These are phyloP conservation scores for Dorcoceras hygrometricum DNA, from an alignment of 257 asterid genomes.

Conservation along the genomic window DNA sequence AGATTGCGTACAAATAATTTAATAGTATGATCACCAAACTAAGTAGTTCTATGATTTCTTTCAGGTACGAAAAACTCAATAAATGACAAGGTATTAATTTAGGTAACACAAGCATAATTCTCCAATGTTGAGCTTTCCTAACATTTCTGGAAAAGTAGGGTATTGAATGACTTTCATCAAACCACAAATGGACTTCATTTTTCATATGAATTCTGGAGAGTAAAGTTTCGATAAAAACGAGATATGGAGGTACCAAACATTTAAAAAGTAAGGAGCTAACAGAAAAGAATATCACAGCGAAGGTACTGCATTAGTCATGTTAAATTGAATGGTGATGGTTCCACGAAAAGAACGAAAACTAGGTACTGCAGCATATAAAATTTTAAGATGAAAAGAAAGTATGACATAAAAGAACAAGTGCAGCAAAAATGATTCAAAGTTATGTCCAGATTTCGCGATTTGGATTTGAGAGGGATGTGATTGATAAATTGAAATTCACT, in stretches of 20 bases:
- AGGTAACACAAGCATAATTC: no score
- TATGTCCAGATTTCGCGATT: background rate
- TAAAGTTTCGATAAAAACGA: background rate
- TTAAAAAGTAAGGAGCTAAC: no score
- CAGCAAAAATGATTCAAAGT: background rate
- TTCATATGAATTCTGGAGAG: background rate
- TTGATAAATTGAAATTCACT: background rate
- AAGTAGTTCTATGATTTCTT: background rate
- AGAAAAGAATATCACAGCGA: background rate
- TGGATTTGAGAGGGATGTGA: no score
- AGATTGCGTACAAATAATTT: slow-evolving; percentile 5
- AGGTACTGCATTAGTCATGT: background rate
- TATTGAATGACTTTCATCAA: no score
- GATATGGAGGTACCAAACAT: background rate
- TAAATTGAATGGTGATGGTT: background rate
- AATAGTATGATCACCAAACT: background rate
- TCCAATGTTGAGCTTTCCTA: no score
- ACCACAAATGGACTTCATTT: no score
- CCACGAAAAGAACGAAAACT: background rate
- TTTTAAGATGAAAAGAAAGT: no score
- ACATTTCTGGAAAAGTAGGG: no score
- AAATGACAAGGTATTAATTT: no score
- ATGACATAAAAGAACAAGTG: background rate
- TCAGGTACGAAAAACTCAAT: background rate
- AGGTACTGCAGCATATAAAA: no score